Percentiles rank a stretch among this genome's conserved stretches.
Evolutionary conservation across 352 stramenopile genomes (phyloP).

Genomic region (Phytopythium chamaehyphon): DNA sequence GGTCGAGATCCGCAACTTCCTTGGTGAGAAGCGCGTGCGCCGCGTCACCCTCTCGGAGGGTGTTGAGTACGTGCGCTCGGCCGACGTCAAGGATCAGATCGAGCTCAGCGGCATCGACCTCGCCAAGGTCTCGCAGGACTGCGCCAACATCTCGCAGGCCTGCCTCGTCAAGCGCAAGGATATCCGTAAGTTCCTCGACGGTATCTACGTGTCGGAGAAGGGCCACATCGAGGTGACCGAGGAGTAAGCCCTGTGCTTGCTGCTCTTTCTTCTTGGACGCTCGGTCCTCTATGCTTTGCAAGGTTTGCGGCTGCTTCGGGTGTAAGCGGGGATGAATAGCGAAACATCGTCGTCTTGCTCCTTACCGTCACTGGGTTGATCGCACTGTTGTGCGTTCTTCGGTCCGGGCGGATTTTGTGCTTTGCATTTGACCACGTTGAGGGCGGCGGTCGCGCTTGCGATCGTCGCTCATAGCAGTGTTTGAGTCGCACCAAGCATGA

Average conservation of each 20-base stretch:
- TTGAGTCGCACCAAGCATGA: constrained; percentile 31
- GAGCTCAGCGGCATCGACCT: constrained; percentile 98
- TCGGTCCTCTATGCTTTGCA: constrained; percentile 6
- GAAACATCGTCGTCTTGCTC: constrained; percentile 36
- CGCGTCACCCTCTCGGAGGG: constrained; percentile 92
- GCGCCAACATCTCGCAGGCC: constrained; percentile 81
- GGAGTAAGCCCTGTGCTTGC: constrained; percentile 33
- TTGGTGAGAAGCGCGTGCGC: constrained; percentile 98
- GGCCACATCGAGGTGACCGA: constrained; percentile 71
- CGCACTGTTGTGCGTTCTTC: constrained; percentile 77
- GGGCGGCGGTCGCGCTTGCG: neutral
- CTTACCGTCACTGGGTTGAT: constrained; percentile 90
- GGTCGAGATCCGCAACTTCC: constrained; percentile 99
- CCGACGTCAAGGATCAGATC: constrained; percentile 99
- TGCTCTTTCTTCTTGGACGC: constrained; percentile 3
- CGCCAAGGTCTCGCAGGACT: constrained; percentile 93
- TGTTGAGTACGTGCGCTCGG: constrained; percentile 93
- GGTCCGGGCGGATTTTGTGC: constrained; percentile 90
- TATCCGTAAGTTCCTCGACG: constrained; percentile 99
- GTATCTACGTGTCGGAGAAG: constrained; percentile 99
- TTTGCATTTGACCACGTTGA: constrained; percentile 21
- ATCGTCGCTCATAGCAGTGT: constrained; percentile 3
- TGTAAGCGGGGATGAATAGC: constrained; percentile 38
- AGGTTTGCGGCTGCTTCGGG: constrained; percentile 29
- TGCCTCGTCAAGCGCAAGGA: constrained; percentile 86